Evolutionary conservation across 2,329 filamentous ascomycete species (phyloP), one percentile per base, ranked within the genome.

Genomic region (Colletotrichum magnum): DNA sequence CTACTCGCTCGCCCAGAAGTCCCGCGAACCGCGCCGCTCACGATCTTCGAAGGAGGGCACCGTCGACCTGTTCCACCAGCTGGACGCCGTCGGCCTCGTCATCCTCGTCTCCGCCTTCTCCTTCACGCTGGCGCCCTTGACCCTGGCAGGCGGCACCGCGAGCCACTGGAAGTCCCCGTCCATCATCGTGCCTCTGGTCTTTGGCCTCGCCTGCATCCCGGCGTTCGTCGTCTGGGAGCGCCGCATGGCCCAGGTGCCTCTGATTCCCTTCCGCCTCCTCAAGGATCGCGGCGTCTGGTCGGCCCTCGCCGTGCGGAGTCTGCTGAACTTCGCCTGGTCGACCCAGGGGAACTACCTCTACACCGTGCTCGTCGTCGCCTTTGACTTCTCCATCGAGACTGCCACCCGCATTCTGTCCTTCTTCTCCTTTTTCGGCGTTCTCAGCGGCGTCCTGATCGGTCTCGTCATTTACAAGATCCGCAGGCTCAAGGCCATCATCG

Each of bases 261-360:
- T 90, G 73, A 76, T 90, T 1, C 89, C 88, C 0, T 89, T 90
- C 74, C 76, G 85, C 72, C 80, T 90, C 0, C 79, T 91, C 24
- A 85, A 83, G 68, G 87, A 91, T 68, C 85, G 89, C n/a, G 85
- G 84, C 0, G 87, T 91, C 1, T 91, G 88, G 88, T 87, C 85
- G 2, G 86, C 88, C 0, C 77, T 91, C 10, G 87, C 86, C 0
- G 87, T 91, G 51, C 83, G 82, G 3, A 78, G 79, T 64, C 74
- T 85, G 63, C 79, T 87, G 52, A 87, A 84, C 74, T 83, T 86
- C 67, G 80, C 84, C 3, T 90, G 87, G 87, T 85, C 83, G 58
- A 81, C 88, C 21, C 88, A 90, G 74, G 87, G 85, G 43, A 87
- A 89, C 73, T 90, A 87, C 72, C 79, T 91, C 0, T 90, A 86